These are phyloP conservation scores for Suillus brevipes DNA, from an alignment of 768 basidiomycete species.

Conservation along the genomic window DNA sequence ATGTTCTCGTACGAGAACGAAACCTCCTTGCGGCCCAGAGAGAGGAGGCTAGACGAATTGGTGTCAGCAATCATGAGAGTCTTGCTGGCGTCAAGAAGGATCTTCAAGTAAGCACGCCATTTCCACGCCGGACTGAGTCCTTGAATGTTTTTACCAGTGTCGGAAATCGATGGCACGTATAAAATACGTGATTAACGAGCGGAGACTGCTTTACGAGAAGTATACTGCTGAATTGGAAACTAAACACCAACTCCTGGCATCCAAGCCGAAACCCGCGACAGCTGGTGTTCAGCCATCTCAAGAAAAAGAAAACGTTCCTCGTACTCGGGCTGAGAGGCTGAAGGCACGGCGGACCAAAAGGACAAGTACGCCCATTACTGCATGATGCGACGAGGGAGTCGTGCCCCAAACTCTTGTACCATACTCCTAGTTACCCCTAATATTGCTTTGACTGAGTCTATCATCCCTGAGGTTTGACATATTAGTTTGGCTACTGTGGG, in stretches of 20 bases:
- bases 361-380: background rate
- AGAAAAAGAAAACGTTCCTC: conserved; percentile 7
- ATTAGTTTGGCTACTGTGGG: background rate
- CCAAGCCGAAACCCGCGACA: conserved; percentile 1
- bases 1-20: conserved; percentile 81
- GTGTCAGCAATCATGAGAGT: conserved; percentile 35
- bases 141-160: conserved; percentile 48
- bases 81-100: conserved; percentile 36
- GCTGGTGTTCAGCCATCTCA: conserved; percentile 4
- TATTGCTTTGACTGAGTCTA: background rate
- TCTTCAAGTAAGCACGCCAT: conserved; percentile 41
- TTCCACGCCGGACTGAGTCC: conserved; percentile 11
- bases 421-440: conserved; percentile 1
- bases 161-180: conserved; percentile 97
- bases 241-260: conserved; percentile 8
- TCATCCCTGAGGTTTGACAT: background rate
- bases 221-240: conserved; percentile 17
- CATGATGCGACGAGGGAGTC: background rate
- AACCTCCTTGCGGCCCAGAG: conserved; percentile 89
- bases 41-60: conserved; percentile 71
- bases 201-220: conserved; percentile 75
- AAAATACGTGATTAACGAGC: conserved; percentile 89
- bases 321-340: conserved; percentile 6
- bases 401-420: background rate
- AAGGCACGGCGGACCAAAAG: conserved; percentile 7